A percentile compares a stretch with the other conserved stretches of the same genome.
Evolutionary conservation across 164 flowering plant species (phyloP).

Genomic region (Dillenia suffruticosa): DNA sequence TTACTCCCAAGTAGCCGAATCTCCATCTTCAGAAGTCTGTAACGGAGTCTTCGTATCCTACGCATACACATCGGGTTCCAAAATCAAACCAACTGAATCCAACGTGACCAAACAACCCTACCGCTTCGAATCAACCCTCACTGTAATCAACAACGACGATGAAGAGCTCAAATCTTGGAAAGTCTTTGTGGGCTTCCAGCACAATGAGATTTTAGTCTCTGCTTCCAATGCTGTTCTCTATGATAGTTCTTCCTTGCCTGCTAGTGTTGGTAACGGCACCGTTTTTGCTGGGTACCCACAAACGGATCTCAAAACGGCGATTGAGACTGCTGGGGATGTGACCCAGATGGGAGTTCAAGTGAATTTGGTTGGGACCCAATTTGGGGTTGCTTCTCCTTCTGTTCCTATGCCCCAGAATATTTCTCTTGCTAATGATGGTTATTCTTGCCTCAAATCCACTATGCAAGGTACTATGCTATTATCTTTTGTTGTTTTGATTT

Average conservation of each 20-base stretch:
- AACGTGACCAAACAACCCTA: background rate
- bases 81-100: conserved; percentile 29
- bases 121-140: too few species aligned
- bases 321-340: conserved; percentile 84
- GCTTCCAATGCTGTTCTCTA: conserved; percentile 64
- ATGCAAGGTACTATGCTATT: conserved; percentile 24
- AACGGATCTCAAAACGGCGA: conserved; percentile 68
- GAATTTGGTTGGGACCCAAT: conserved; percentile 74
- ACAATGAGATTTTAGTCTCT: conserved; percentile 50
- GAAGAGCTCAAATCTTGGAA: conserved; percentile 24
- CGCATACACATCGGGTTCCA: conserved; percentile 22
- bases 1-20: background rate
- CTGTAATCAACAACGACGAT: too few species aligned
- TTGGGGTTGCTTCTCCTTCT: conserved; percentile 47
- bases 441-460: conserved; percentile 42
- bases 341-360: conserved; percentile 56
- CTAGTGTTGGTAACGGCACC: conserved; percentile 59
- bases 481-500: too few species aligned
- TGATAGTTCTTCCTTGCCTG: conserved; percentile 64
- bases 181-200: too few species aligned
- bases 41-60: conserved; percentile 65
- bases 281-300: conserved; percentile 67
- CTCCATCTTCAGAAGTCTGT: conserved; percentile 29
- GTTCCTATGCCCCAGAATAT: conserved; percentile 68
- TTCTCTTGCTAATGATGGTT: conserved; percentile 73